Base-by-base conservation (phyloP, 1,284 basidiomycete genomes). In the Leccinum pachyderme region DNA sequence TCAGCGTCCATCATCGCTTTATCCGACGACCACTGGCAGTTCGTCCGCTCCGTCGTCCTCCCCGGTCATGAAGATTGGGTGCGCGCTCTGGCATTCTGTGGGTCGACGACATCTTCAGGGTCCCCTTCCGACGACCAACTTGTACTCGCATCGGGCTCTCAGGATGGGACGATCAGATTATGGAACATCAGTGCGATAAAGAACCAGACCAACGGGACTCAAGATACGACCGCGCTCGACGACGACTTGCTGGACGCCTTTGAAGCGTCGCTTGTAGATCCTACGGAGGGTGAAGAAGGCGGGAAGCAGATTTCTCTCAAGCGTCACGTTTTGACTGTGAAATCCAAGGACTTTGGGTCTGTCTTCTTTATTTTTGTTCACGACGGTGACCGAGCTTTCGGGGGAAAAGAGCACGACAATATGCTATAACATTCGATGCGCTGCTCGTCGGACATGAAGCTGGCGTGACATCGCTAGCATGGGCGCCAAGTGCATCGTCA, bases 21-120 rank as follows among this genome's bases (percentile, higher is more conserved):
- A 7, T 49, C 6, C 15, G 5, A 7, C 18, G 27, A 41, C 47
- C 18, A 18, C 18, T 18, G 18, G 22, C 58, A 89, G 86, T 86
- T 86, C 65, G 74, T 84, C 18, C 75, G 72, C 53, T 79, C 83
- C 22, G 80, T 79, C 5, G 77, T 80, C 0, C 79, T 98, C 33
- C 80, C 90, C 33, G 95, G 95, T 0, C 95, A 98, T 66, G 91
- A 96, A 76, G 95, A 98, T 68, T 98, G 95, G 95, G 80, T 97
- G 49, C 84, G 89, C 59, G 81, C 83, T 57, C 79, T 98, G 27
- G 79, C 86, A 2, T 92, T 97, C 70, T 79, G 79, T 28, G 45
- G 63, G 3, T 69, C 75, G 9, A 48, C 56, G 11, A 22, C 49
- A 15, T 47, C 51, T 5, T 1, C 41, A 8, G 65, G 32, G 8